phyloP scores from a whole-genome alignment of 1,284 basidiomycete genomes.

The Naganishia cerealis region DNA sequence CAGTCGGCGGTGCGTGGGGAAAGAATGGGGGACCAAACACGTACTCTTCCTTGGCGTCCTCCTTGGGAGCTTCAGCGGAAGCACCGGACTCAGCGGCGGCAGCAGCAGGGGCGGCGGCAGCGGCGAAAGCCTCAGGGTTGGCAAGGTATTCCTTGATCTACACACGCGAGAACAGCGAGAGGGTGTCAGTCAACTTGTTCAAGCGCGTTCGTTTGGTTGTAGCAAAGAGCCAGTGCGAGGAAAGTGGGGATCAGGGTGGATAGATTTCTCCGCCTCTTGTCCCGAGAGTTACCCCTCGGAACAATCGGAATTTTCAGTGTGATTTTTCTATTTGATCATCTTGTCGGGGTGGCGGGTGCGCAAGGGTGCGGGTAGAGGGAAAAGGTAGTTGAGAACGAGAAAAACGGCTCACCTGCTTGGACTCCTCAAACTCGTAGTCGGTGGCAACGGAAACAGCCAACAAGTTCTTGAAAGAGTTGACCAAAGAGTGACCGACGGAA shows the following conservation, averaged over 20 bases:
- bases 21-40: background rate
- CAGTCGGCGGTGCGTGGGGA: background rate
- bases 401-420: constrained; percentile 72
- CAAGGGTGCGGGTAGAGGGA: constrained; percentile 23
- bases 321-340: constrained; percentile 58
- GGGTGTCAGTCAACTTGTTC: background rate
- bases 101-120: constrained; percentile 67
- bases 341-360: constrained; percentile 34
- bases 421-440: constrained; percentile 91
- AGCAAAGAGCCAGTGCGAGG: background rate
- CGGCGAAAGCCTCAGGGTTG: constrained; percentile 94
- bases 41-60: constrained; percentile 62
- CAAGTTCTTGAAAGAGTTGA: constrained; percentile 99
- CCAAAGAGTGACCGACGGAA: constrained; percentile 88
- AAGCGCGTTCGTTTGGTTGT: background rate
- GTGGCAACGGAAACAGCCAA: constrained; percentile 86
- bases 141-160: constrained; percentile 94
- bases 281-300: constrained; percentile 14
- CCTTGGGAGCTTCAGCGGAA: constrained; percentile 56
- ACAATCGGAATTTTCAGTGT: constrained; percentile 79
- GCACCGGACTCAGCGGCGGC: constrained; percentile 61
- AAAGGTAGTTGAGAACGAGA: constrained; percentile 35
- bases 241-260: constrained; percentile 21
- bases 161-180: background rate
- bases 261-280: constrained; percentile 32